Base-by-base conservation (phyloP, 495 filamentous ascomycete species). In the Penicillium ucsense region DNA sequence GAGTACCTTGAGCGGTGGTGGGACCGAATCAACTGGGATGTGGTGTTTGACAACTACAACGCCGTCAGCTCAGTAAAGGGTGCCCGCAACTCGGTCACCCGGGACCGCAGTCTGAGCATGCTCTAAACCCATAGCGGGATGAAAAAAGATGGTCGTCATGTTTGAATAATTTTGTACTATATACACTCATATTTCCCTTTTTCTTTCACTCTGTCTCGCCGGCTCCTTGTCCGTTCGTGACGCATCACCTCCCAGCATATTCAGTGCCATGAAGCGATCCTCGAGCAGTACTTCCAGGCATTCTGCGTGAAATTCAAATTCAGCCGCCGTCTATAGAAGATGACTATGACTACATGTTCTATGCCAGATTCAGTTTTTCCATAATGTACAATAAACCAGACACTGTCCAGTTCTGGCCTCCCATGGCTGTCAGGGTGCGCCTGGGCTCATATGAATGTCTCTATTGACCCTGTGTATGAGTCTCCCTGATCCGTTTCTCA, bases 1-100 rank as follows among this genome's bases (percentile, higher is more conserved):
- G 63, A 71, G 47, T 98, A 78, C 67, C 71, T 89, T 43, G 75
- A 85, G 70, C 67, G 61, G 38, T 95, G 91, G 90, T 98, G 92
- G 92, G 65, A 88, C 32, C 66, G 63, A 31, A 82, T 98, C 45
- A 79, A 98, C 68, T 98, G 92, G 92, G 63, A 80, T 4, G 68
- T 77, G 44, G 92, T 95, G 43, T 62, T 59, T 45, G 68, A 71
- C 33, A 69, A 71, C 66, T 71, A 70, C 61, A 65, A 68, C 38
- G 61, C 63, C 8, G 56, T 66, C 37, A 53, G 51, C 49, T 56
- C 62, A 43, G 43, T 52, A 36, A 57, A 54, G 53, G 49, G 48
- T 10, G 44, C 44, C 8, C 56, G 55, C 30, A 55, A 33, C 41
- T 33, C 51, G 38, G 42, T 51, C n/a, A 52, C 37, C 53, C 52